Evolutionary conservation across 352 stramenopile genomes (phyloP), one percentile per base, ranked within the genome.

Genomic region (Saprolegnia diclina): DNA sequence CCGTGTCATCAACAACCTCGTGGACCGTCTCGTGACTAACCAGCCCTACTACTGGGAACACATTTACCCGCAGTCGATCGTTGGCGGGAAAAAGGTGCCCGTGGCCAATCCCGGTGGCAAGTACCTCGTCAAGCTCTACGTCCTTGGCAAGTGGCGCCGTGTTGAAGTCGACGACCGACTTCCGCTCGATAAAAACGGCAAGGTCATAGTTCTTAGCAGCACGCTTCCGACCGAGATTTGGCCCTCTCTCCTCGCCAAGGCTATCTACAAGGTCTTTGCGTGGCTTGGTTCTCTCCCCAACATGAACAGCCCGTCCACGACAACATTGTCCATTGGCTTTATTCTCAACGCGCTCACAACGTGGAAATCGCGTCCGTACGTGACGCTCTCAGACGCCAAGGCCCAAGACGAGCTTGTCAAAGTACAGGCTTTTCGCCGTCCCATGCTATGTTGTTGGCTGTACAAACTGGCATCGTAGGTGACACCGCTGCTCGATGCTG

Each of bases 141-240:
- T 90, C 18, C 73, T 84, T 18, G 86, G 86, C 2, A 87, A 81
- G 38, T 94, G 86, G 86, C 75, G 86, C 19, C 75, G 80, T 10
- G 50, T 92, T 11, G 81, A 91, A 64, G 62, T 92, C 5, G 86
- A 94, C 65, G 86, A 92, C 55, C 79, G 74, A 14, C 46, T 94
- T 19, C 84, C 84, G 16, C 62, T 94, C 10, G 79, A 86, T 56
- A 46, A 69, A 4, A 71, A 80, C 21, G 76, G 74, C 4, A 76
- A 87, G 32, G 79, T 90, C 21, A 61, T 79, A 3, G 79, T 85
- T 62, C 61, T 90, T 9, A 75, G 79, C 21, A 94, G 82, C 65
- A 81, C 79, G 0, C 76, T 85, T 74, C 70, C 68, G 64, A 82
- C 65, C 56, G 85, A 94, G 57, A 76, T 94, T 7, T 94, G 85